Evolutionary conservation across 441 rosid species (phyloP).

Genomic region (Geranium incanum): DNA sequence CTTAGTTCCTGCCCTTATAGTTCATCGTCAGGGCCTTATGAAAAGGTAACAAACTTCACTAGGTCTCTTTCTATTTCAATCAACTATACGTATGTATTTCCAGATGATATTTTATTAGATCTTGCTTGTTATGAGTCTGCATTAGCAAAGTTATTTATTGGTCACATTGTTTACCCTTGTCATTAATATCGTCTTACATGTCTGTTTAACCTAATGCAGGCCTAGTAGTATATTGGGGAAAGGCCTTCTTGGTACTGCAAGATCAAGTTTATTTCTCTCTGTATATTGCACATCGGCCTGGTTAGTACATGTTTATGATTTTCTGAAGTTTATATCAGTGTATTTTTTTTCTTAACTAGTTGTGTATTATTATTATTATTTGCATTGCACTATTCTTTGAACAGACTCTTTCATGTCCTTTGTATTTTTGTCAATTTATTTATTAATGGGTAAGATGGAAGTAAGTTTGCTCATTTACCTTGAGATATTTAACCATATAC

Average conservation of each 20-base stretch:
- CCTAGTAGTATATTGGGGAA: constrained; percentile 60
- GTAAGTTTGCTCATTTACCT: too few species aligned
- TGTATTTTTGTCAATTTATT: too few species aligned
- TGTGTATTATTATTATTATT: too few species aligned
- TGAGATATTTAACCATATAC: too few species aligned
- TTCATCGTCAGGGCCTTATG: constrained; percentile 74
- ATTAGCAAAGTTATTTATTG: too few species aligned
- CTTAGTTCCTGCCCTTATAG: constrained; percentile 81
- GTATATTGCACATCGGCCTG: constrained; percentile 87
- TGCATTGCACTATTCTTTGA: too few species aligned
- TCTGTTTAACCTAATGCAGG: constrained; percentile 37
- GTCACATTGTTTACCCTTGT: background rate
- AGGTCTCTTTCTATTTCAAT: background rate
- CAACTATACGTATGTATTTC: too few species aligned
- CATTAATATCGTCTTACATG: constrained; percentile 8
- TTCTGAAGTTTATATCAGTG: background rate
- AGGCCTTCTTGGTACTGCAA: constrained; percentile 73
- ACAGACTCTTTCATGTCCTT: too few species aligned
- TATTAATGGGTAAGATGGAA: too few species aligned
- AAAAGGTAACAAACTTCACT: constrained; percentile 44
- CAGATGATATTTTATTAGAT: too few species aligned
- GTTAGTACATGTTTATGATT: constrained; percentile 31
- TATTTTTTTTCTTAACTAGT: too few species aligned
- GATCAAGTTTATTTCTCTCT: constrained; percentile 91
- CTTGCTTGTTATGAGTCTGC: too few species aligned